Percentiles rank a stretch among this genome's conserved stretches.
These are phyloP conservation scores for Torulaspora quercuum DNA, from an alignment of 805 yeast genomes.

Conservation along the genomic window DNA sequence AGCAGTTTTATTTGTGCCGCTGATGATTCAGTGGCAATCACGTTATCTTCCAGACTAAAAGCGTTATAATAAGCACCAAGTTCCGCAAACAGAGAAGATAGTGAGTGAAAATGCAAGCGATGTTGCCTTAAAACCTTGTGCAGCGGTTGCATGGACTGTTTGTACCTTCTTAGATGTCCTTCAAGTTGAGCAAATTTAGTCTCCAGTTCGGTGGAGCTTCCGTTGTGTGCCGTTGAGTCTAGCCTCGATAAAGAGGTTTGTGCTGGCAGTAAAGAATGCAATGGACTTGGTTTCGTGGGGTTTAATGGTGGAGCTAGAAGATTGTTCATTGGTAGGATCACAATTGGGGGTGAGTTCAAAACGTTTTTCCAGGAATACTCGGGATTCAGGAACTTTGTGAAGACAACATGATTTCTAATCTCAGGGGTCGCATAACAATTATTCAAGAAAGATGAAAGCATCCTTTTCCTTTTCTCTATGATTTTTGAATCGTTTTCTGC, in stretches of 20 bases:
- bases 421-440: slow-evolving; percentile 60
- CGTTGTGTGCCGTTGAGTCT: slow-evolving; percentile 15
- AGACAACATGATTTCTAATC: slow-evolving; percentile 57
- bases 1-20: slow-evolving; percentile 35
- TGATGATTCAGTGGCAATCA: slow-evolving; percentile 56
- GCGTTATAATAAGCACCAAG: slow-evolving; percentile 70
- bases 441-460: slow-evolving; percentile 72
- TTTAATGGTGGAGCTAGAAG: slow-evolving; percentile 59
- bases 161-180: slow-evolving; percentile 28
- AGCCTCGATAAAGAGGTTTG: slow-evolving; percentile 50
- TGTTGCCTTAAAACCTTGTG: slow-evolving; percentile 31
- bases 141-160: slow-evolving; percentile 26
- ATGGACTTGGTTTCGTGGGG: slow-evolving; percentile 53
- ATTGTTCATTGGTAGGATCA: slow-evolving; percentile 49
- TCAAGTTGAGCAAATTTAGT: slow-evolving; percentile 43
- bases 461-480: slow-evolving; percentile 68
- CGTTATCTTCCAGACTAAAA: slow-evolving; percentile 53
- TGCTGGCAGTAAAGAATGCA: slow-evolving; percentile 60
- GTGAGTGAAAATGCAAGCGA: slow-evolving; percentile 44
- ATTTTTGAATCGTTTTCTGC: slow-evolving; percentile 44
- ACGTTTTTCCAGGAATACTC: slow-evolving; percentile 82
- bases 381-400: slow-evolving; percentile 80
- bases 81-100: slow-evolving; percentile 66
- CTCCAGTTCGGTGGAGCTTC: slow-evolving; percentile 36
- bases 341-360: slow-evolving; percentile 51